Base-by-base conservation (phyloP, 140 eudicot species). In the Stevia rebaudiana region DNA sequence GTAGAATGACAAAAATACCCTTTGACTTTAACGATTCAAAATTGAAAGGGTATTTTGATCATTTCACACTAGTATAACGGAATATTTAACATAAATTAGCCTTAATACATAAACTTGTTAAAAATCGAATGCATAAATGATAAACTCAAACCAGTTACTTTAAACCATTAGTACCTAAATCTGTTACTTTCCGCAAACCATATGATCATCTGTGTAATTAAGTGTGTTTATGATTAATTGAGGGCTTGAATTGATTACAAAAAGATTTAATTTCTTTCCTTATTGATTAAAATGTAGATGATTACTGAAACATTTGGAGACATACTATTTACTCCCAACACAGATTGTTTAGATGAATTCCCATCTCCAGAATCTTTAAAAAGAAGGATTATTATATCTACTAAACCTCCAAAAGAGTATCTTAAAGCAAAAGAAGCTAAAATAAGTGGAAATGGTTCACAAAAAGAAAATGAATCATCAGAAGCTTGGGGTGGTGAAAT, bases 391-490 rank as follows among this genome's bases (percentile, higher is more conserved):
- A 82, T 90, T 8, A 90, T 90, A 76, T 90, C 97, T 28, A 90
- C 95, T 35, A 90, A 90, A 68, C 97, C 97, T 60, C 95, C 95
- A 13, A 86, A 85, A 75, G 99, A 94, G 67, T 94, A 88, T 77
- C 79, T 81, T 43, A 72, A 94, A 68, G 76, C 82, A 31, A 80
- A 94, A 84, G 85, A 81, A 23, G 67, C 47, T 58, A 78, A 79
- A 56, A 70, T 33, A 59, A 67, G 73, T 65, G 76, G 72, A 25
- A 70, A 61, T 23, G 77, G 37, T 15, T 54, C 82, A 25, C 86
- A 79, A 52, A 78, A 67, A 67, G 84, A 70, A 46, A 82, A 72
- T 42, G 79, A 74, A 43, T 41, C 75, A 49, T 61, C 85, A 31
- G 95, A 76, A 81, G 87, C 92, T 51, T 88, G 98, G 96, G 98